Evolutionary conservation across 2,329 filamentous ascomycete genomes (phyloP).

Genomic region (Diaporthe batatas): DNA sequence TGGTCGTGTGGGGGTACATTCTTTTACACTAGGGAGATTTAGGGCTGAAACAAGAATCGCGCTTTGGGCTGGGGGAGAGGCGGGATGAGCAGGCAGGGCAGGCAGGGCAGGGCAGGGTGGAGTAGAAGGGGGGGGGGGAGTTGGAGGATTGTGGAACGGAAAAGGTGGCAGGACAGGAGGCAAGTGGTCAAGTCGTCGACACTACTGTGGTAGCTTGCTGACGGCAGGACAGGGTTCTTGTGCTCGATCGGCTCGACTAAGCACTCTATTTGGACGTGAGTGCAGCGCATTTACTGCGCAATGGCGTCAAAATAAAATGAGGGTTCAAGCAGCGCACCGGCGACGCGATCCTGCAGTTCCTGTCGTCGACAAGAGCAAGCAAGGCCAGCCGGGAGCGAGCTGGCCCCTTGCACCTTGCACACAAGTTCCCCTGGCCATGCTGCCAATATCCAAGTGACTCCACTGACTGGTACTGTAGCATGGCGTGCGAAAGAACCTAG

Average conservation of each 20-base stretch:
- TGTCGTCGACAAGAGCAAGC: background rate
- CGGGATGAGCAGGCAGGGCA: background rate
- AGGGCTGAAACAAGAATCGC: constrained; percentile 35
- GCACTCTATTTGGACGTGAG: constrained; percentile 34
- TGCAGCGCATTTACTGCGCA: constrained; percentile 31
- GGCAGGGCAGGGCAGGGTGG: background rate
- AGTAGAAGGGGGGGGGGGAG: background rate
- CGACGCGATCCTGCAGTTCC: no score
- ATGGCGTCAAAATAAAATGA: constrained; percentile 35
- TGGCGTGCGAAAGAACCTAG: constrained; percentile 24
- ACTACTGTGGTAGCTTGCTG: constrained; percentile 6
- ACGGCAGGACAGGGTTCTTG: constrained; percentile 16
- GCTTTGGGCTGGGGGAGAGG: background rate
- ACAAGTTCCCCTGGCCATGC: constrained; percentile 1
- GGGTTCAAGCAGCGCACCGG: constrained; percentile 4
- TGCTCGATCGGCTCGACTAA: constrained; percentile 31
- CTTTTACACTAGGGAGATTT: constrained; percentile 20
- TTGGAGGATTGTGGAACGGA: background rate
- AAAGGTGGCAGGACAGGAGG: background rate
- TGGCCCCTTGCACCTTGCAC: background rate
- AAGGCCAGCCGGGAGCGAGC: background rate
- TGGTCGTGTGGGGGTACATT: constrained; percentile 27
- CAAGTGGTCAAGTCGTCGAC: background rate
- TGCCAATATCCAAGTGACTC: constrained; percentile 5
- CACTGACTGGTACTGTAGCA: constrained; percentile 12